phyloP scores from a whole-genome alignment of 202 grass and related monocot species.

The Musa balbisiana region DNA sequence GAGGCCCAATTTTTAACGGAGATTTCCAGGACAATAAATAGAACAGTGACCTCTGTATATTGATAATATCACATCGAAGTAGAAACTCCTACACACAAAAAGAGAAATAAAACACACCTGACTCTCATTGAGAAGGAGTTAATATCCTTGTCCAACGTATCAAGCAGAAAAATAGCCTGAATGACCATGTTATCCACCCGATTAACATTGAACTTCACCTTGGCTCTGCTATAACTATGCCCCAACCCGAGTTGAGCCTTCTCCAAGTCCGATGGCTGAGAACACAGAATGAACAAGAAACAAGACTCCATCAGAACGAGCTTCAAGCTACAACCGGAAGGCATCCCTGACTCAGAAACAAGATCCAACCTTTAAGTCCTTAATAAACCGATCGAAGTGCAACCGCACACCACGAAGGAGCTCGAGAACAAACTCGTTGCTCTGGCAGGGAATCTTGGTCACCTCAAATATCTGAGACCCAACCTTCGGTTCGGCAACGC shows the following conservation, averaged over 20 bases:
- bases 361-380: conserved; percentile 63
- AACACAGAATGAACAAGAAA: background rate
- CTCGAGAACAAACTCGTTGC: conserved; percentile 81
- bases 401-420: conserved; percentile 69
- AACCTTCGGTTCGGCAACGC: conserved; percentile 75
- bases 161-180: conserved; percentile 85
- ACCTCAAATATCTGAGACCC: conserved; percentile 85
- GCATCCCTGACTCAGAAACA: background rate
- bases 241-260: conserved; percentile 69
- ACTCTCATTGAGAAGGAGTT: conserved; percentile 98
- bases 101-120: conserved; percentile 33
- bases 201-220: conserved; percentile 98
- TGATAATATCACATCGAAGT: too few species aligned
- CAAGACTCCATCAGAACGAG: background rate
- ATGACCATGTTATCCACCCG: conserved; percentile 98
- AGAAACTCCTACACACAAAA: background rate
- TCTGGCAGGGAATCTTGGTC: conserved; percentile 88
- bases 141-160: conserved; percentile 91
- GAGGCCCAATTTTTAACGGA: too few species aligned
- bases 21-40: too few species aligned
- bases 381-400: conserved; percentile 75
- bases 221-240: conserved; percentile 92
- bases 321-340: background rate
- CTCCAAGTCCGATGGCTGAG: conserved; percentile 60
- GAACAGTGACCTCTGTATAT: too few species aligned